Percentiles rank a stretch among this genome's conserved stretches.
Conservation (phyloP, 2,329 filamentous ascomycete species). For the Teratosphaeria nubilosa region DNA sequence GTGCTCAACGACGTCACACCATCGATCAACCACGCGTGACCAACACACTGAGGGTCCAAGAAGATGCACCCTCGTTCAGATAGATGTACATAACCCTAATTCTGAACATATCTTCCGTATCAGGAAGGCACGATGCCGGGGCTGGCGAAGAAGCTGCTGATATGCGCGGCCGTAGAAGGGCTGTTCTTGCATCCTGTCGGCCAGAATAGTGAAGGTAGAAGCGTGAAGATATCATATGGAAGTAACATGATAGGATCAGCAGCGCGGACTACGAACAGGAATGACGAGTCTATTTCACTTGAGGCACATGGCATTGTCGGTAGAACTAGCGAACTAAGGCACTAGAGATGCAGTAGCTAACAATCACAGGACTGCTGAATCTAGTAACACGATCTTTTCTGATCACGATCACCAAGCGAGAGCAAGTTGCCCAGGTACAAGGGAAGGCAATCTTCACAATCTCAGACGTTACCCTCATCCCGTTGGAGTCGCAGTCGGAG, state of each 20-base stretch:
- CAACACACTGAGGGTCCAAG: no score
- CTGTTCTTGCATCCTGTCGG: conserved; percentile 67
- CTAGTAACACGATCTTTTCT: conserved; percentile 75
- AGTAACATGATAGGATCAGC: conserved; percentile 43
- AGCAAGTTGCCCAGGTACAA: conserved; percentile 80
- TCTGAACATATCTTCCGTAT: not conserved
- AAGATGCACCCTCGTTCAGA: no score
- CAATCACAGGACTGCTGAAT: conserved; percentile 61
- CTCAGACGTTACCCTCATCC: conserved; percentile 83
- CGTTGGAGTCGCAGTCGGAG: conserved; percentile 64
- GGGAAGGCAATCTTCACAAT: conserved; percentile 77
- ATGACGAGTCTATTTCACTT: conserved; percentile 30
- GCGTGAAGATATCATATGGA: conserved; percentile 50
- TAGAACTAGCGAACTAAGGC: conserved; percentile 24
- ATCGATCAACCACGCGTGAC: not conserved
- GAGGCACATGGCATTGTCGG: conserved; percentile 47
- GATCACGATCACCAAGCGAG: conserved; percentile 72
- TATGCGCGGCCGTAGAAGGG: conserved; percentile 63
- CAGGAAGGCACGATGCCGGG: conserved; percentile 47
- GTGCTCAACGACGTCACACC: not conserved
- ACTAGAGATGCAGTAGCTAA: not conserved
- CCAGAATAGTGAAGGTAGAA: conserved; percentile 27
- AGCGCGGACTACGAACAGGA: conserved; percentile 25
- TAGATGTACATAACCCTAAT: not conserved
- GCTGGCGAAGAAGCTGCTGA: conserved; percentile 20